Evolutionary conservation across 106 monocot genomes (phyloP).

Genomic region (Hemerocallis citrina): DNA sequence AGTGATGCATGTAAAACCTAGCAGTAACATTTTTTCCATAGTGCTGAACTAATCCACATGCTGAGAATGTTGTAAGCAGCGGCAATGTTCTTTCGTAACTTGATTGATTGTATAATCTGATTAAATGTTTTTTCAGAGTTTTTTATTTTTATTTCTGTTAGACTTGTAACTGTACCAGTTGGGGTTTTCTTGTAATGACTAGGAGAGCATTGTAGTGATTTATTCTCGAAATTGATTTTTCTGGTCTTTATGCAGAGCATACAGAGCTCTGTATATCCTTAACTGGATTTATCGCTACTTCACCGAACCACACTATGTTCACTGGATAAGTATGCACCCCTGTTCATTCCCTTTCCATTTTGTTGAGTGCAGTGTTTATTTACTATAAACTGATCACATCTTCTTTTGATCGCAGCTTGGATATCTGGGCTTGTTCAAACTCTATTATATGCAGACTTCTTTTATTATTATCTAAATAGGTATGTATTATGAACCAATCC

Average conservation of each 20-base stretch:
- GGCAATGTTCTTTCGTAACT: not conserved
- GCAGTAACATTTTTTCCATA: too few species aligned
- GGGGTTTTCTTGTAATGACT: not conserved
- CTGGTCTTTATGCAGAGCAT: constrained; percentile 54
- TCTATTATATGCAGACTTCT: constrained; percentile 86
- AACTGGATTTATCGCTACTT: constrained; percentile 96
- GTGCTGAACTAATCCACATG: too few species aligned
- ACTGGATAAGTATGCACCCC: constrained; percentile 79
- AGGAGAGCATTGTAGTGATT: not conserved
- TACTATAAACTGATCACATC: not conserved
- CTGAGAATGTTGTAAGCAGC: too few species aligned
- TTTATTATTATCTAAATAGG: constrained; percentile 94
- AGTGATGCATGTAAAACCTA: too few species aligned
- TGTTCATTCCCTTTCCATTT: not conserved
- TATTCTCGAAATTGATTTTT: not conserved
- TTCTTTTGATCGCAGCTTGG: constrained; percentile 55
- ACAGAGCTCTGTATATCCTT: constrained; percentile 71
- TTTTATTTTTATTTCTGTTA: not conserved
- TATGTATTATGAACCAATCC: not conserved
- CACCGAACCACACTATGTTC: constrained; percentile 76
- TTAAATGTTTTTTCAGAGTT: not conserved
- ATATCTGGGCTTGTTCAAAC: constrained; percentile 83
- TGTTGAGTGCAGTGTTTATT: not conserved
- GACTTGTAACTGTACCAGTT: too few species aligned
- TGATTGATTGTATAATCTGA: not conserved